A percentile compares a stretch with the other conserved stretches of the same genome.
phyloP scores from a whole-genome alignment of 805 yeast species.

The Candida argentea region DNA sequence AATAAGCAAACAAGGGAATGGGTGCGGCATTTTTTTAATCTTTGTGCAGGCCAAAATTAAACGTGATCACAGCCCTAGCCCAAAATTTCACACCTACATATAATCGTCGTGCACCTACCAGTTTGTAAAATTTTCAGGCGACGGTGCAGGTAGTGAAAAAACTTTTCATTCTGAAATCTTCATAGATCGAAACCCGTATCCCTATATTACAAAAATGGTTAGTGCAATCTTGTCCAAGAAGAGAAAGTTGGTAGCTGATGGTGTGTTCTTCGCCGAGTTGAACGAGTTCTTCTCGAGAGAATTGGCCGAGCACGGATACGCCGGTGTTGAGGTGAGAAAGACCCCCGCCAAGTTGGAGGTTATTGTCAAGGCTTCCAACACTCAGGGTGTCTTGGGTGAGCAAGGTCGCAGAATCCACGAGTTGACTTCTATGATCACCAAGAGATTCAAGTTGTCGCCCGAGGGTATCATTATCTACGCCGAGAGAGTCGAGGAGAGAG shows the following conservation, averaged over 20 bases:
- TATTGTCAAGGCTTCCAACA: slow-evolving; percentile 97
- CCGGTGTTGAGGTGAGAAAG: slow-evolving; percentile 99
- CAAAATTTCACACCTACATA: too few species aligned
- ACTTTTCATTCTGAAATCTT: too few species aligned
- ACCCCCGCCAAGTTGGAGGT: slow-evolving; percentile 98
- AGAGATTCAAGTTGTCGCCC: slow-evolving; percentile 95
- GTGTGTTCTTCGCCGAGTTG: slow-evolving; percentile 99
- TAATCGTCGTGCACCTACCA: too few species aligned
- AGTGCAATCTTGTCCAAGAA: slow-evolving; percentile 71
- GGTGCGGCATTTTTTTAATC: too few species aligned
- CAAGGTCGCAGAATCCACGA: slow-evolving; percentile 99
- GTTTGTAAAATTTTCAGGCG: slow-evolving; percentile 3
- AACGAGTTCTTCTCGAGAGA: slow-evolving; percentile 99
- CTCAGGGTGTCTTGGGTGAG: slow-evolving; percentile 98
- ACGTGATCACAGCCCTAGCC: too few species aligned
- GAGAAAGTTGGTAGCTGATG: slow-evolving; percentile 99
- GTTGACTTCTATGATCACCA: slow-evolving; percentile 93
- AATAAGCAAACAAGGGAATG: too few species aligned
- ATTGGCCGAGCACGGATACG: slow-evolving; percentile 99
- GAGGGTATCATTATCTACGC: slow-evolving; percentile 93
- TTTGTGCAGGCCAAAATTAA: too few species aligned
- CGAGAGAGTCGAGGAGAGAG: slow-evolving; percentile 99
- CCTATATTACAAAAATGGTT: slow-evolving; percentile 21
- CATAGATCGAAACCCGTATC: slow-evolving; percentile 2
- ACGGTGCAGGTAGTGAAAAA: not conserved